Conservation (phyloP, 2,329 filamentous ascomycete species). For the Sarocladium brachiariae region DNA sequence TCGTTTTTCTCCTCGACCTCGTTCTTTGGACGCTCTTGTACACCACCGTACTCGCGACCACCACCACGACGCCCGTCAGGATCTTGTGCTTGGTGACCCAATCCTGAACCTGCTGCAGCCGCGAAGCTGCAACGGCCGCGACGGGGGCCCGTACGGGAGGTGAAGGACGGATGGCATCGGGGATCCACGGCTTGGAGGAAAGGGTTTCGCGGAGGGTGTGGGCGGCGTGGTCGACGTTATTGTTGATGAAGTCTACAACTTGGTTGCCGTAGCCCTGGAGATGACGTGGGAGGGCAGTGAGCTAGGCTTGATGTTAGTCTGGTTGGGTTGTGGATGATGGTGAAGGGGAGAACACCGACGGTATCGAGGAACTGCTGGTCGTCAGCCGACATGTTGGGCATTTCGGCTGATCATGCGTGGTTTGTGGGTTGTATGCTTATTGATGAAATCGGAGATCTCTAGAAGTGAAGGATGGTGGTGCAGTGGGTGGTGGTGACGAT, state of each 20-base stretch:
- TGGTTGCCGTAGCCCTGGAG: conserved; percentile 64
- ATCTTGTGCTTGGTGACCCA: conserved; percentile 72
- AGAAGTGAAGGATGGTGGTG: background rate
- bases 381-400: conserved; percentile 63
- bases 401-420: conserved; percentile 10
- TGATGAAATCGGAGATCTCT: background rate
- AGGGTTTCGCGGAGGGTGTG: conserved; percentile 62
- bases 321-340: background rate
- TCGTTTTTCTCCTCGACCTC: conserved; percentile 56
- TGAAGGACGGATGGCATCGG: conserved; percentile 56
- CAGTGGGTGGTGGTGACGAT: background rate
- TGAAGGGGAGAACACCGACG: conserved; percentile 41
- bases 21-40: conserved; percentile 44
- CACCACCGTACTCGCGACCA: conserved; percentile 60
- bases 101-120: conserved; percentile 50
- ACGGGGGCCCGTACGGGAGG: conserved; percentile 35
- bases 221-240: conserved; percentile 71
- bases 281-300: conserved; percentile 51
- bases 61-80: conserved; percentile 62
- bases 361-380: conserved; percentile 73
- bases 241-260: conserved; percentile 74
- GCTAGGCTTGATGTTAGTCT: conserved; percentile 25
- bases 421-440: background rate
- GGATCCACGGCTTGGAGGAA: conserved; percentile 64
- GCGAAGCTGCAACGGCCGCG: conserved; percentile 26